Evolutionary conservation across 768 basidiomycete genomes (phyloP).

Genomic region (Xerocomus spinulosus): DNA sequence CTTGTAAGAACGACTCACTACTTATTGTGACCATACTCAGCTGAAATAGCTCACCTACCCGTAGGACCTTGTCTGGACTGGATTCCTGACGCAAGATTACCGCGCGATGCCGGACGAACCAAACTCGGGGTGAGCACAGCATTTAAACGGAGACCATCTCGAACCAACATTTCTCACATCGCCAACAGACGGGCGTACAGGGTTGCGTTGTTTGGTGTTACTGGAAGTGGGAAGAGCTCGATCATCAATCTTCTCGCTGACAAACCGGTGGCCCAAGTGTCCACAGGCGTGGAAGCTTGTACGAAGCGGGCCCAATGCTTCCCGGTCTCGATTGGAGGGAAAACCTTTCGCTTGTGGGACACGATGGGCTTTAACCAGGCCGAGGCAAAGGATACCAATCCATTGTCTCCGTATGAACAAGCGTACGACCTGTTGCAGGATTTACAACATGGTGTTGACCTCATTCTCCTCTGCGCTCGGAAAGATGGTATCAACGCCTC

Average conservation of each 20-base stretch:
- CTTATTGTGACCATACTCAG: too few relatives aligned
- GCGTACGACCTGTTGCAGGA: conserved; percentile 32
- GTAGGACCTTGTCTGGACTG: too few relatives aligned
- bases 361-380: conserved; percentile 33
- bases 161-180: conserved; percentile 1
- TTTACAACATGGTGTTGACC: conserved; percentile 34
- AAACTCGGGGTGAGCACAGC: conserved; percentile 14
- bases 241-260: conserved; percentile 29
- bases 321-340: conserved; percentile 18
- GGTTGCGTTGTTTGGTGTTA: conserved; percentile 26
- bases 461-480: conserved; percentile 39
- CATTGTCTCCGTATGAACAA: conserved; percentile 24
- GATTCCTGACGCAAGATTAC: background rate
- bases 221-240: conserved; percentile 30
- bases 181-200: conserved; percentile 18
- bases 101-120: conserved; percentile 4
- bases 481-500: conserved; percentile 35
- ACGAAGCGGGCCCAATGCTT: conserved; percentile 29
- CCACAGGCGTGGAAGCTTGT: conserved; percentile 28
- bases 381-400: conserved; percentile 10
- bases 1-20: too few relatives aligned
- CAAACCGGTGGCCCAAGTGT: conserved; percentile 24
- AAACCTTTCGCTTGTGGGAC: conserved; percentile 29
- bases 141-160: background rate
- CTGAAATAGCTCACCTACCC: too few relatives aligned